These are phyloP conservation scores for Colletotrichum orchidophilum DNA, from an alignment of 2,329 filamentous ascomycete genomes.

Conservation along the genomic window DNA sequence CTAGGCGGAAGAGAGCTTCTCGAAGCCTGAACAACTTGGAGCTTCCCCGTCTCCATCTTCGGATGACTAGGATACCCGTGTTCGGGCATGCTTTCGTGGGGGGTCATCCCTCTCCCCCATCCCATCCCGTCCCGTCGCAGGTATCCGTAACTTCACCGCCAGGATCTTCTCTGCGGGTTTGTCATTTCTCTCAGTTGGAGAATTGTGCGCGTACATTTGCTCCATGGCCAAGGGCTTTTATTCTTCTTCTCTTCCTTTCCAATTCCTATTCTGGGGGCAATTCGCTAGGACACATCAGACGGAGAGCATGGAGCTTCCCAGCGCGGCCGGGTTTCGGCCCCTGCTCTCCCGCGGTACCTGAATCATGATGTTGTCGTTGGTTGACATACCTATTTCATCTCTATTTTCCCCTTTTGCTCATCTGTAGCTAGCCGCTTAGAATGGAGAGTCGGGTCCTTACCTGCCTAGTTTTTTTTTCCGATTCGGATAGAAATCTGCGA, in stretches of 20 bases:
- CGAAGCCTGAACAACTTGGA: slow-evolving; percentile 1
- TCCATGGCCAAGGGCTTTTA: not conserved
- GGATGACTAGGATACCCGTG: too few species aligned
- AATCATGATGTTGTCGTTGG: not conserved
- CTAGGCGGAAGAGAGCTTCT: not conserved
- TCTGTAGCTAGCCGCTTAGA: not conserved
- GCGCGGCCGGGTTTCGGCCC: not conserved
- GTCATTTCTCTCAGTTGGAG: slow-evolving; percentile 7
- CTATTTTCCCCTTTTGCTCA: not conserved
- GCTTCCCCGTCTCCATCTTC: not conserved
- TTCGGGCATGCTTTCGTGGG: not conserved
- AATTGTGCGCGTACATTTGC: not conserved
- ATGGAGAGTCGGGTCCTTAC: too few species aligned
- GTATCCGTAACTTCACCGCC: not conserved
- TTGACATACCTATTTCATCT: too few species aligned
- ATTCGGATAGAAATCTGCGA: too few species aligned
- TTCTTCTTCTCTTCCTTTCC: not conserved
- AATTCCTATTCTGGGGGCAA: not conserved
- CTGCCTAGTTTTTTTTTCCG: too few species aligned
- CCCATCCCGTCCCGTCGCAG: not conserved
- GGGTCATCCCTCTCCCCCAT: too few species aligned
- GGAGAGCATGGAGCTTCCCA: not conserved
- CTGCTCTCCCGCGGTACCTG: not conserved
- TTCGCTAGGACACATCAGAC: not conserved
- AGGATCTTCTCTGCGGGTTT: not conserved